Percentiles rank a stretch among this genome's conserved stretches.
phyloP scores from a whole-genome alignment of 202 grass and related monocot species.

The Dendrocalamus latiflorus region DNA sequence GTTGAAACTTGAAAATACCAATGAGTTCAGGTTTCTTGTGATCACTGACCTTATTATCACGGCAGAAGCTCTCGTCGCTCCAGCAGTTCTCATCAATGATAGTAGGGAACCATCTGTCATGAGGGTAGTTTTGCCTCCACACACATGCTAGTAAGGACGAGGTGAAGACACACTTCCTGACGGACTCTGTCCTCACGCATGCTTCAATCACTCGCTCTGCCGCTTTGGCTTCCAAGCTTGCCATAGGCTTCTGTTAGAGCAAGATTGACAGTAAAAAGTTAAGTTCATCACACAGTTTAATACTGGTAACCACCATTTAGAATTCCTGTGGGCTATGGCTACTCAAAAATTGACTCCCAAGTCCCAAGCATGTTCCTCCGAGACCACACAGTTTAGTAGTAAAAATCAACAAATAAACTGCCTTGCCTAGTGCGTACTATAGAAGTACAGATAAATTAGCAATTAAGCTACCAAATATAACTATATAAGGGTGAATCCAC shows the following conservation, averaged over 20 bases:
- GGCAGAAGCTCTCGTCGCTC: constrained; percentile 91
- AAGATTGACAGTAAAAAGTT: not conserved
- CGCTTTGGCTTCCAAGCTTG: constrained; percentile 63
- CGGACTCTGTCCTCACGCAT: constrained; percentile 74
- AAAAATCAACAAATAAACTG: not conserved
- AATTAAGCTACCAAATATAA: not conserved
- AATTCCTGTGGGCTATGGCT: not conserved
- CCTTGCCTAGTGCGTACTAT: not conserved
- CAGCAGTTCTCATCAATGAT: constrained; percentile 87
- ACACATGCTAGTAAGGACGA: constrained; percentile 80
- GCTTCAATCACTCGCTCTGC: constrained; percentile 85
- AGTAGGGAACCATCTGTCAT: constrained; percentile 44
- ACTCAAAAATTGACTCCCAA: not conserved
- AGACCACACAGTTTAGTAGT: not conserved
- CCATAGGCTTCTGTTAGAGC: constrained; percentile 80
- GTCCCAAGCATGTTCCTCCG: too few species aligned
- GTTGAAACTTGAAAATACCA: not conserved
- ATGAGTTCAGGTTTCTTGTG: not conserved
- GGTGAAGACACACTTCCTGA: constrained; percentile 84
- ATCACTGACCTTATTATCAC: constrained; percentile 66
- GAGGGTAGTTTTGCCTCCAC: constrained; percentile 57
- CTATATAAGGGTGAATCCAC: not conserved
- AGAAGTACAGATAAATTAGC: not conserved
- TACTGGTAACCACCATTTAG: not conserved
- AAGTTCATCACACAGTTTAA: not conserved